phyloP scores from a whole-genome alignment of 352 stramenopile species.

The Salisapilia sapeloensis region DNA sequence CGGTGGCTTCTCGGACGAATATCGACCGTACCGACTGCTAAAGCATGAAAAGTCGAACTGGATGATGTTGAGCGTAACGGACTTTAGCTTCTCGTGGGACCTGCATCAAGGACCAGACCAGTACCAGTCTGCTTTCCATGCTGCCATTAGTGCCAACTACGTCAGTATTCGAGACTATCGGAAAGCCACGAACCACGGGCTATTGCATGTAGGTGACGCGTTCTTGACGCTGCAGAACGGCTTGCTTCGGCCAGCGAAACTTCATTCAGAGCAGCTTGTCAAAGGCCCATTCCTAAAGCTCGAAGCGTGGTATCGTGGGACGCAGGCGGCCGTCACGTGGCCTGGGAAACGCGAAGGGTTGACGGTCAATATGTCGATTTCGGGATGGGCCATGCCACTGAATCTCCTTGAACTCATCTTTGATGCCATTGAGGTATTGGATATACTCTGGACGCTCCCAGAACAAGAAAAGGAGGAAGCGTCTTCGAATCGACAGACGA shows the following conservation, averaged over 20 bases:
- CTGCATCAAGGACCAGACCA: constrained; percentile 49
- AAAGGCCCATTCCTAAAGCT: constrained; percentile 35
- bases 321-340: constrained; percentile 11
- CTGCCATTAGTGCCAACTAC: constrained; percentile 41
- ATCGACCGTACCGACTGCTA: constrained; percentile 21
- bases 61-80: constrained; percentile 56
- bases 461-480: constrained; percentile 1
- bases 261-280: constrained; percentile 43
- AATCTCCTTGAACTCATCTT: constrained; percentile 52
- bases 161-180: constrained; percentile 52
- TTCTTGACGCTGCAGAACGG: constrained; percentile 73
- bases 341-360: constrained; percentile 48
- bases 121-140: constrained; percentile 31
- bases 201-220: constrained; percentile 70
- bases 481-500: constrained; percentile 5
- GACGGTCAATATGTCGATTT: constrained; percentile 44
- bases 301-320: constrained; percentile 46
- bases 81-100: constrained; percentile 37
- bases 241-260: constrained; percentile 39
- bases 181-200: constrained; percentile 42
- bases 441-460: constrained; percentile 40
- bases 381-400: constrained; percentile 63
- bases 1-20: constrained; percentile 58
- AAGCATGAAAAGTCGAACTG: constrained; percentile 34
- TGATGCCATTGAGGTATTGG: constrained; percentile 51